Conservation (phyloP, 768 basidiomycete species). For the Sporobolomyces pararoseus region DNA sequence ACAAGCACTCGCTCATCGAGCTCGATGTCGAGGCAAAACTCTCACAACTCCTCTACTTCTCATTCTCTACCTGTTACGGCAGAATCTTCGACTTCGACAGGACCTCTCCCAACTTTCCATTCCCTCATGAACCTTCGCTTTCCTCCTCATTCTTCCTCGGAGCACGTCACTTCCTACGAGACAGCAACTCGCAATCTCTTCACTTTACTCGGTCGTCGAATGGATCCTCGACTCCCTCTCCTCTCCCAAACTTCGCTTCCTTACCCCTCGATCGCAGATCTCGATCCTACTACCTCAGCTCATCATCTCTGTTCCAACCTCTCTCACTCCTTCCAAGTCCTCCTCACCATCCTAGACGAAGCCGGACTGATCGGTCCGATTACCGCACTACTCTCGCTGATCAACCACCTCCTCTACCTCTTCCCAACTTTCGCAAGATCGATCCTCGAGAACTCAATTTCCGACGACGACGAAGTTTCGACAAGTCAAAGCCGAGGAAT, state of each 20-base stretch:
- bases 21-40: not conserved
- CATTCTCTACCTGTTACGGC: not conserved
- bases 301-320: conserved; percentile 10
- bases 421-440: conserved; percentile 13
- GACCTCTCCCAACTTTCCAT: conserved; percentile 29
- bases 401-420: conserved; percentile 26
- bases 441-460: not conserved
- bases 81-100: not conserved
- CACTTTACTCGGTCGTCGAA: conserved; percentile 23
- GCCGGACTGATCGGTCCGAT: conserved; percentile 26
- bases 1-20: not conserved
- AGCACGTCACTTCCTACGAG: conserved; percentile 18
- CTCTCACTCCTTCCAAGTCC: not conserved
- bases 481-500: not conserved
- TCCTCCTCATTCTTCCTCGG: not conserved
- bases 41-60: not conserved
- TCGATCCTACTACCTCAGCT: not conserved
- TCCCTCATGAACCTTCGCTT: conserved; percentile 36
- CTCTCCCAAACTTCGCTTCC: not conserved
- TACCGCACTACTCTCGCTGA: conserved; percentile 23
- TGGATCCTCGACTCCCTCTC: not conserved
- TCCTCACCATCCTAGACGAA: conserved; percentile 14
- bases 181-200: conserved; percentile 18
- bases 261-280: not conserved
- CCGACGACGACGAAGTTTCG: not conserved